Evolutionary conservation across 768 basidiomycete genomes (phyloP).

Genomic region (Ramaria sp.): DNA sequence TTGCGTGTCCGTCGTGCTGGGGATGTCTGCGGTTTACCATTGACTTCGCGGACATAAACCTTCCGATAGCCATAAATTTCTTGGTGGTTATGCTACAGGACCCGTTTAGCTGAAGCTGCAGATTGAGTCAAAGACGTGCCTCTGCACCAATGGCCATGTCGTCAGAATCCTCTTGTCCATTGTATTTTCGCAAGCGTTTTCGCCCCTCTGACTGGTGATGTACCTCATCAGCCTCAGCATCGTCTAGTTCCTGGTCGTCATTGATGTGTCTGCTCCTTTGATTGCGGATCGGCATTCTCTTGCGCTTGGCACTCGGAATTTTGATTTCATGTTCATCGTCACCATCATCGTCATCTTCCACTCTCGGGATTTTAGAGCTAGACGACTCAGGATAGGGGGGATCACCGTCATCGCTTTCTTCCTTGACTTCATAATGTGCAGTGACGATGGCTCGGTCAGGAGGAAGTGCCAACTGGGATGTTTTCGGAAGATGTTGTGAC

Average conservation of each 20-base stretch:
- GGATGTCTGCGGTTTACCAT: not conserved
- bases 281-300: not conserved
- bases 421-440: not conserved
- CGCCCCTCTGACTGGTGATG: not conserved
- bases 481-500: not conserved
- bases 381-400: not conserved
- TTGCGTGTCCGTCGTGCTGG: not conserved
- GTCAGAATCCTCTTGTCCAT: not conserved
- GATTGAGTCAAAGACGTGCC: not conserved
- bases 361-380: not conserved
- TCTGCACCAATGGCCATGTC: not conserved
- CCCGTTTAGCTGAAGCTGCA: not conserved
- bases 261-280: not conserved
- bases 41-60: not conserved
- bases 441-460: not conserved
- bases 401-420: not conserved
- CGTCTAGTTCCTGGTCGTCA: not conserved
- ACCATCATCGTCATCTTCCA: not conserved
- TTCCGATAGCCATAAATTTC: not conserved
- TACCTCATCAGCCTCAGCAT: not conserved
- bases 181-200: not conserved
- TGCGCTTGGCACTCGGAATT: not conserved
- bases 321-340: not conserved
- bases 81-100: not conserved
- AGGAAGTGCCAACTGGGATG: not conserved